These are phyloP conservation scores for Galerina marginata DNA, from an alignment of 768 basidiomycete genomes.

Conservation along the genomic window DNA sequence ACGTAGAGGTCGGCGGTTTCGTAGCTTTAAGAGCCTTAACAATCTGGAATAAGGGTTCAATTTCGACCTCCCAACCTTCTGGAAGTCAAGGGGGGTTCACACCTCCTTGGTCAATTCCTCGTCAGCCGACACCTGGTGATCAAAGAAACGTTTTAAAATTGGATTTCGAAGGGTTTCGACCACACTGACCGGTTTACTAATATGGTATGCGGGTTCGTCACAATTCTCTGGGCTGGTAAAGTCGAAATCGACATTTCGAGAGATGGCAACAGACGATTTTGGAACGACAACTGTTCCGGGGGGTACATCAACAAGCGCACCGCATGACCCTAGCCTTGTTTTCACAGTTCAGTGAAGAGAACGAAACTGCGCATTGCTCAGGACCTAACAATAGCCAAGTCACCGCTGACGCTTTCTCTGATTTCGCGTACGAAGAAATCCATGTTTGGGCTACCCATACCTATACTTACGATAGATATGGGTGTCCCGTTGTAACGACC, in stretches of 20 bases:
- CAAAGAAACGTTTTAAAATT: slow-evolving; percentile 8
- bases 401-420: slow-evolving; percentile 73
- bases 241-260: slow-evolving; percentile 79
- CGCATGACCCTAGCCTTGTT: slow-evolving; percentile 80
- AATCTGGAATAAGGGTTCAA: slow-evolving; percentile 42
- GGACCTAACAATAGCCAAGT: slow-evolving; percentile 58
- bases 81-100: slow-evolving; percentile 20
- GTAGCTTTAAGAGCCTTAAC: slow-evolving; percentile 46
- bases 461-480: slow-evolving; percentile 77
- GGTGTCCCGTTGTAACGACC: slow-evolving; percentile 68
- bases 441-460: slow-evolving; percentile 84
- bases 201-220: slow-evolving; percentile 60
- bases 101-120: slow-evolving; percentile 55
- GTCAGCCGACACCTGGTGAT: slow-evolving; percentile 65
- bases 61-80: background rate
- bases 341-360: slow-evolving; percentile 9
- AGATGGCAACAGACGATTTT: slow-evolving; percentile 67
- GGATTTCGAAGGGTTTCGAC: slow-evolving; percentile 10
- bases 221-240: slow-evolving; percentile 53
- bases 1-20: slow-evolving; percentile 44
- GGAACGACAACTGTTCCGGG: slow-evolving; percentile 83
- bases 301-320: slow-evolving; percentile 67
- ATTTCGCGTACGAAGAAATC: slow-evolving; percentile 87
- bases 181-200: slow-evolving; percentile 65
- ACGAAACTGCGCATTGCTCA: slow-evolving; percentile 5